Conservation (phyloP, 73 alveolate genomes). For the Symbiodinium pilosum region DNA sequence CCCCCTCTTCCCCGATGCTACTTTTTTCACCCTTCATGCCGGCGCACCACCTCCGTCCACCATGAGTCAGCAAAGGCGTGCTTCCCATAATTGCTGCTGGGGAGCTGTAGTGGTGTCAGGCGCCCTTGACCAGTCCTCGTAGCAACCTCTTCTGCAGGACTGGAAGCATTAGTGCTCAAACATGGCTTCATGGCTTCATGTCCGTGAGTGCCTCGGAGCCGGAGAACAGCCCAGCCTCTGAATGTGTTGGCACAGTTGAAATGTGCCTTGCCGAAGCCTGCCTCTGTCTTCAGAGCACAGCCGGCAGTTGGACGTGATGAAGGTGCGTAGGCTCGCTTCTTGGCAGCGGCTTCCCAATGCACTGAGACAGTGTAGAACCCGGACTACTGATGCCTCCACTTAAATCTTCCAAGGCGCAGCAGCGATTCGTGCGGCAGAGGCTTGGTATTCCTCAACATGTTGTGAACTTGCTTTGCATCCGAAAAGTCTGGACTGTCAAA, state of each 20-base stretch:
- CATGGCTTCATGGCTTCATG: no score
- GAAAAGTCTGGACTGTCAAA: no score
- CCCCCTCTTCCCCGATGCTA: no score
- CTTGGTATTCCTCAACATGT: background rate
- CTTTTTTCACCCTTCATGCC: no score
- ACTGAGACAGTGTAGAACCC: no score
- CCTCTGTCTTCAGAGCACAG: conserved; percentile 31
- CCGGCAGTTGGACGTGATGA: background rate
- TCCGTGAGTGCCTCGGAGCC: conserved; percentile 12
- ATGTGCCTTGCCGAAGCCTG: background rate
- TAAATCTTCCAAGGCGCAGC: conserved; percentile 21
- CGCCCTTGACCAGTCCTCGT: background rate
- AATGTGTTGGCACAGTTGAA: no score
- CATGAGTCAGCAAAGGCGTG: no score
- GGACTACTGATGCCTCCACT: background rate
- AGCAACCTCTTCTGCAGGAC: background rate
- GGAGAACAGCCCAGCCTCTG: background rate
- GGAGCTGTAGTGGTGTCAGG: background rate
- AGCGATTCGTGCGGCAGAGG: conserved; percentile 13
- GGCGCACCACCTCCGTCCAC: no score
- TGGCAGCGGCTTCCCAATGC: background rate
- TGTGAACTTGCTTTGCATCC: no score
- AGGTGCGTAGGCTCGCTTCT: conserved; percentile 22
- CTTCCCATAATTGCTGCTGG: no score
- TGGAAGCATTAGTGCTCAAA: no score